Conservation (phyloP, 805 yeast genomes). For the Teunomyces atbi region DNA sequence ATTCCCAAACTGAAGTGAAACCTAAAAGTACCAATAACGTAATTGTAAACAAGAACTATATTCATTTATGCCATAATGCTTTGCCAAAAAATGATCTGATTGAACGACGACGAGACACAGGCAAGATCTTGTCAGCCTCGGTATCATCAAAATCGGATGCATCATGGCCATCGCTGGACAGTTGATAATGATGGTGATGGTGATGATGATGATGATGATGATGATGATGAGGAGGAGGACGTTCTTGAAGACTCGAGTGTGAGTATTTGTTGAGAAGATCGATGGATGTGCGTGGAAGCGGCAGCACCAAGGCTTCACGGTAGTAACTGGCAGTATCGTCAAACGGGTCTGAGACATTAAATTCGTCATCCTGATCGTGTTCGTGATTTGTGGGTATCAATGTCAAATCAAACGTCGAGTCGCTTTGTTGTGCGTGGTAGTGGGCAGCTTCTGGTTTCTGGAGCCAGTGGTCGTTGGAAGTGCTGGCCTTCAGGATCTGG, state of each 20-base stretch:
- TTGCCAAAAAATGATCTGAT: not conserved
- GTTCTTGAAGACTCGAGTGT: not conserved
- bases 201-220: too few relatives aligned
- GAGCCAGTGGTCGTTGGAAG: not conserved
- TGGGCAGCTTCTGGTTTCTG: not conserved
- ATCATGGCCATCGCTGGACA: too few relatives aligned
- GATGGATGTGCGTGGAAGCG: not conserved
- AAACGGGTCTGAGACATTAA: not conserved
- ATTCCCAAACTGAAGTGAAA: not conserved
- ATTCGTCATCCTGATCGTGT: not conserved
- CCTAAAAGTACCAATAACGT: not conserved
- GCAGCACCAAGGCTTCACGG: not conserved
- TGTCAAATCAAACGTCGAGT: not conserved
- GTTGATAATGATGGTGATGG: too few relatives aligned
- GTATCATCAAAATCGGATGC: not conserved
- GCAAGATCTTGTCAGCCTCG: not conserved
- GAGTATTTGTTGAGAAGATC: not conserved
- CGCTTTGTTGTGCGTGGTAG: not conserved
- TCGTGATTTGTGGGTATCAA: not conserved
- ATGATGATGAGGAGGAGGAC: too few relatives aligned
- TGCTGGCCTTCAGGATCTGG: not conserved
- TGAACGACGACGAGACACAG: not conserved
- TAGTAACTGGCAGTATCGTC: not conserved
- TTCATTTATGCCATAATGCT: constrained; percentile 1
- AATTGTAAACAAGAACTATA: not conserved